Conservation (phyloP, 345 rosid genomes). For the Melaleuca quinquenervia region DNA sequence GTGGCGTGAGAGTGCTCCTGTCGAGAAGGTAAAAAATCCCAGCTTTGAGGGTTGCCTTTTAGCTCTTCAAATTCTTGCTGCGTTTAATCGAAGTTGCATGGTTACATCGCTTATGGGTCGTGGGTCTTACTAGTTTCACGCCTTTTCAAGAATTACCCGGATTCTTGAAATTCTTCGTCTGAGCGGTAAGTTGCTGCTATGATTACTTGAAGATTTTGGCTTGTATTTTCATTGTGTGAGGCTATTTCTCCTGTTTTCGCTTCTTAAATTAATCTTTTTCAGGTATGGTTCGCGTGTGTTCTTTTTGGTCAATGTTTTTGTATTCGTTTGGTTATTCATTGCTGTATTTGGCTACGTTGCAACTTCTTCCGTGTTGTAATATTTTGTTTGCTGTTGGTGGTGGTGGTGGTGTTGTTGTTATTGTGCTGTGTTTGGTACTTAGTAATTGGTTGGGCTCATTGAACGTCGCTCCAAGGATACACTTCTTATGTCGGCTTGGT, state of each 20-base stretch:
- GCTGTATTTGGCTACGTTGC: background rate
- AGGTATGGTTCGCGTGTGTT: background rate
- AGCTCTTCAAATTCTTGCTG: background rate
- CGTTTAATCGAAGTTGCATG: background rate
- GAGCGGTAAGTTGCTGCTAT: background rate
- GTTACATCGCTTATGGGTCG: background rate
- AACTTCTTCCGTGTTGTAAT: background rate
- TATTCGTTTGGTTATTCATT: background rate
- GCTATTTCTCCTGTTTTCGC: background rate
- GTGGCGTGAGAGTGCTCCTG: background rate
- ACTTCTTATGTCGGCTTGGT: background rate
- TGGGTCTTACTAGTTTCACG: background rate
- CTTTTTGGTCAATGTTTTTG: background rate
- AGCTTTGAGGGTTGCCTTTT: background rate
- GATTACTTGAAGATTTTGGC: background rate
- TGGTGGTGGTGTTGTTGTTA: background rate
- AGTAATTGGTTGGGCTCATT: background rate
- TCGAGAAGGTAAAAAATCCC: background rate
- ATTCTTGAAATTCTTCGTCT: background rate
- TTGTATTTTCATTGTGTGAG: background rate
- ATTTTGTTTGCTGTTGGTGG: background rate
- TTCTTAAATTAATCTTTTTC: background rate
- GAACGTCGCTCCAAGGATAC: background rate
- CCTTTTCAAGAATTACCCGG: background rate
- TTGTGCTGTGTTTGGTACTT: background rate